Percentiles rank a stretch among this genome's conserved stretches.
Conservation (phyloP, 495 filamentous ascomycete genomes). For the Aspergillus sclerotioniger region DNA sequence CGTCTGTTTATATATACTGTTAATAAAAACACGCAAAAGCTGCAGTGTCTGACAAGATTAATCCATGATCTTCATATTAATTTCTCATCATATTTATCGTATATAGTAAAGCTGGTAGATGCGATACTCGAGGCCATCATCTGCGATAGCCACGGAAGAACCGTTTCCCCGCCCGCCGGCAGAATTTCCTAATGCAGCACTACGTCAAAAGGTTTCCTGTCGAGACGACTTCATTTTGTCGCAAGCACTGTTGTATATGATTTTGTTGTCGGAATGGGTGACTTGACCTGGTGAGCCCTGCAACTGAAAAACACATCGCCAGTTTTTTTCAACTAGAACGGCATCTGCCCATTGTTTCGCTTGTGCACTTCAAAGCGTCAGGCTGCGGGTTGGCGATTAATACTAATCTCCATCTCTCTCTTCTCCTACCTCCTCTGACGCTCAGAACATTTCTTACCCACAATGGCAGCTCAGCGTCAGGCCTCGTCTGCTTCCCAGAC, state of each 20-base stretch:
- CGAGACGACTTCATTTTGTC: background rate
- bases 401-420: background rate
- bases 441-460: background rate
- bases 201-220: conserved; percentile 10
- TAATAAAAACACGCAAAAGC: conserved; percentile 12
- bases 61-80: conserved; percentile 8
- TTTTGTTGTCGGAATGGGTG: background rate
- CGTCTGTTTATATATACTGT: conserved; percentile 27
- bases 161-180: conserved; percentile 25
- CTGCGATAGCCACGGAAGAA: conserved; percentile 24
- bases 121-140: too few relatives aligned
- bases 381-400: background rate
- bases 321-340: background rate
- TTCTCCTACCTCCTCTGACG: background rate
- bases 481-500: conserved; percentile 47
- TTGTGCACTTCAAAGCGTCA: background rate
- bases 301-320: background rate
- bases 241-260: background rate
- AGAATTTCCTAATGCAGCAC: conserved; percentile 41
- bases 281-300: background rate
- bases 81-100: conserved; percentile 7
- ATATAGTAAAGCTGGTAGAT: background rate
- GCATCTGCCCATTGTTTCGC: background rate
- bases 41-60: conserved; percentile 1
- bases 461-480: conserved; percentile 43